These are phyloP conservation scores for Crithidia brevicula DNA, from an alignment of 208 protist genomes.

Conservation along the genomic window DNA sequence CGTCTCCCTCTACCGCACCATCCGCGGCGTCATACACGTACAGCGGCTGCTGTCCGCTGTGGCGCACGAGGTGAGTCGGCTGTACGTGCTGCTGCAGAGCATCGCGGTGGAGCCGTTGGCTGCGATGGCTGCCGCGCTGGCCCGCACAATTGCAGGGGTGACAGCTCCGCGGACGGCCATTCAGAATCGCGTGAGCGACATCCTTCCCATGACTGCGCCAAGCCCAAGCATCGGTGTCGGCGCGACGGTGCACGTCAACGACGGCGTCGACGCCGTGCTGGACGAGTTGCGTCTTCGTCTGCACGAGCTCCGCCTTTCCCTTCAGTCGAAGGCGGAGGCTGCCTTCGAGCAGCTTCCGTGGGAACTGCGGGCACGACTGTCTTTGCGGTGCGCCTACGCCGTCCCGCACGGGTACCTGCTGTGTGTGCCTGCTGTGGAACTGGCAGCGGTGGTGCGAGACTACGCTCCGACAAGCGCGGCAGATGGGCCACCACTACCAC, in stretches of 20 bases:
- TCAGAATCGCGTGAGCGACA: not conserved
- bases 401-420: conserved; percentile 44
- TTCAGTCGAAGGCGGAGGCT: conserved; percentile 30
- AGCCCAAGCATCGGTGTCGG: not conserved
- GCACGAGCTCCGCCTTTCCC: conserved; percentile 28
- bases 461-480: not conserved
- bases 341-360: conserved; percentile 30
- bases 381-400: conserved; percentile 34
- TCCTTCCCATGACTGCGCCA: not conserved
- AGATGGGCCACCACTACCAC: no score
- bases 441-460: conserved; percentile 6
- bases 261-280: conserved; percentile 39
- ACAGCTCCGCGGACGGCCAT: not conserved
- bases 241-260: conserved; percentile 14
- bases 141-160: conserved; percentile 6
- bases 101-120: conserved; percentile 36
- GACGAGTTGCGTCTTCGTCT: conserved; percentile 39
- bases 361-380: conserved; percentile 22
- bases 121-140: conserved; percentile 27
- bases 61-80: conserved; percentile 48
- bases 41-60: conserved; percentile 46
- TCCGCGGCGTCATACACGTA: conserved; percentile 44
- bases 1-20: conserved; percentile 56
- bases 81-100: conserved; percentile 45
- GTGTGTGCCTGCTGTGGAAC: conserved; percentile 20